Percentiles rank a stretch among this genome's conserved stretches.
Evolutionary conservation across 2,329 filamentous ascomycete genomes (phyloP).

Genomic region (Pseudogymnoascus sp.): DNA sequence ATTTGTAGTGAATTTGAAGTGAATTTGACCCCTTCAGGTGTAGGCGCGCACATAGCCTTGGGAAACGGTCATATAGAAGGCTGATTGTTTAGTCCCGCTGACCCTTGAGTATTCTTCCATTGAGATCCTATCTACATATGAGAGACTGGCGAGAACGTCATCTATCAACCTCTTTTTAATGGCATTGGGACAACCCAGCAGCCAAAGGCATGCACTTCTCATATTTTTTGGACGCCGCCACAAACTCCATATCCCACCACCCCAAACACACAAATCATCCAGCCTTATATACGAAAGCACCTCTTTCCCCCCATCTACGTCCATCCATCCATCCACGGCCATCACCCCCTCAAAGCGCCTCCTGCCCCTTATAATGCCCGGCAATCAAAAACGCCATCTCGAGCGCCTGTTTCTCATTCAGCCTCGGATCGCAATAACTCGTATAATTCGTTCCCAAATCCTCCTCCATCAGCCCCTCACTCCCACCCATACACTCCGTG

Average conservation of each 20-base stretch:
- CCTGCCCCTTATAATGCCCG: slow-evolving; percentile 58
- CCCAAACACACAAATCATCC: background rate
- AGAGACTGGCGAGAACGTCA: background rate
- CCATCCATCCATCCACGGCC: background rate
- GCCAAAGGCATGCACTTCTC: background rate
- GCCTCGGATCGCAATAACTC: slow-evolving; percentile 85
- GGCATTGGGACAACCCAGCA: background rate
- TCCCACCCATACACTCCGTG: slow-evolving; percentile 90
- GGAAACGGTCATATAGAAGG: background rate
- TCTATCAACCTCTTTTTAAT: background rate
- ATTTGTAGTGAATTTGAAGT: background rate
- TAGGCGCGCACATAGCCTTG: background rate
- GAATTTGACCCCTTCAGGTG: background rate
- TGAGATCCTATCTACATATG: background rate
- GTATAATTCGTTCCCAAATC: slow-evolving; percentile 88
- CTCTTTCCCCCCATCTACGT: background rate
- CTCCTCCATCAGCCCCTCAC: slow-evolving; percentile 76
- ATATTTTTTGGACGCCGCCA: background rate
- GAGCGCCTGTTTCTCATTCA: slow-evolving; percentile 97
- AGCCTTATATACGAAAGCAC: background rate
- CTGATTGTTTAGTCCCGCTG: background rate
- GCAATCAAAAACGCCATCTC: slow-evolving; percentile 92
- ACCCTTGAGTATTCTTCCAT: background rate
- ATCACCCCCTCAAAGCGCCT: background rate
- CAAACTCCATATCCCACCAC: background rate